These are phyloP conservation scores for Alternaria sp. DNA, from an alignment of 2,329 filamentous ascomycete species.

Conservation along the genomic window DNA sequence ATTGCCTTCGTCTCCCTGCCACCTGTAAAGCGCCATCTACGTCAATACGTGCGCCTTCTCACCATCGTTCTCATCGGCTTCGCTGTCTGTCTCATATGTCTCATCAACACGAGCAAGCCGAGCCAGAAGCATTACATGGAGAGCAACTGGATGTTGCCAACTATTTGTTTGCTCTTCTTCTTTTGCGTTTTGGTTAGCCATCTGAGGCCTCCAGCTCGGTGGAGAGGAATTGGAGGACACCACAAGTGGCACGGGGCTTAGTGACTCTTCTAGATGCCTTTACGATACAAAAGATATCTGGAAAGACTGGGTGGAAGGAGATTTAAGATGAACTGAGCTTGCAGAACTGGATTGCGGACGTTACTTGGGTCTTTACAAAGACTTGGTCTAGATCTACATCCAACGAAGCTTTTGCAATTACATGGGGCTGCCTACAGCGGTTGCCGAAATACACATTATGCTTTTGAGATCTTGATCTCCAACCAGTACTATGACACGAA, in stretches of 20 bases:
- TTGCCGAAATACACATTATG: background rate
- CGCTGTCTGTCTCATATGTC: conserved; percentile 30
- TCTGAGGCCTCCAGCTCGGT: background rate
- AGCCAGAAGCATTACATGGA: conserved; percentile 22
- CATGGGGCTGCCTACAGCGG: background rate
- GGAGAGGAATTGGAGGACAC: background rate
- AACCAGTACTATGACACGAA: background rate
- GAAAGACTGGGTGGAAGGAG: background rate
- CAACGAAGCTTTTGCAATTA: background rate
- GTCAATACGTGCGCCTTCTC: conserved; percentile 27
- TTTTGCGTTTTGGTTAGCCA: conserved; percentile 32
- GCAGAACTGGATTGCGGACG: background rate
- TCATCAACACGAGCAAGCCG: conserved; percentile 22
- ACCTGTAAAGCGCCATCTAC: conserved; percentile 19
- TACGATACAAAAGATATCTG: background rate
- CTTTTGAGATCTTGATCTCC: background rate
- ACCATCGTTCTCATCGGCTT: conserved; percentile 28
- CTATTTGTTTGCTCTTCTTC: conserved; percentile 34
- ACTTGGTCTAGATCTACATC: background rate
- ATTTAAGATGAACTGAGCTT: background rate
- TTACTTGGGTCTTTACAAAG: background rate
- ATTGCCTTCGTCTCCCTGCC: conserved; percentile 39
- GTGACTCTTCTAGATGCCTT: background rate
- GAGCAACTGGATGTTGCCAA: conserved; percentile 41
- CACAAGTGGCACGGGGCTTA: background rate